Evolutionary conservation across 352 stramenopile genomes (phyloP).

Genomic region (Pythium brachiatum): DNA sequence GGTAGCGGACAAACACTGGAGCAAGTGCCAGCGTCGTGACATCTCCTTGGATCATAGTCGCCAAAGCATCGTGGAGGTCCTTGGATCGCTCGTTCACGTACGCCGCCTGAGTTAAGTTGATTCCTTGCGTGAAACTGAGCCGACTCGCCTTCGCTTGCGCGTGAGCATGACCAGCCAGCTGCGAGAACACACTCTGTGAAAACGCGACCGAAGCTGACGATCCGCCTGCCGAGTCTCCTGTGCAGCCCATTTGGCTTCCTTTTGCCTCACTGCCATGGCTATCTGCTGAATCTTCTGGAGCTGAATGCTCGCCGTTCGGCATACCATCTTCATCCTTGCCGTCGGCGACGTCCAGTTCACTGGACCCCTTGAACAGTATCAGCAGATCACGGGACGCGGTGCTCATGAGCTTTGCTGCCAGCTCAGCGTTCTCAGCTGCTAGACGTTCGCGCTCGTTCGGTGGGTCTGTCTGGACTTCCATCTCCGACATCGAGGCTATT

Average conservation of each 20-base stretch:
- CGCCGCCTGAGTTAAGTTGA: constrained; percentile 24
- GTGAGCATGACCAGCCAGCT: constrained; percentile 30
- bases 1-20: constrained; percentile 26
- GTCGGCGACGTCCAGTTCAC: constrained; percentile 5
- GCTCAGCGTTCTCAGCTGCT: constrained; percentile 27
- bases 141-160: constrained; percentile 25
- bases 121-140: constrained; percentile 26
- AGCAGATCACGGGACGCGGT: constrained; percentile 24
- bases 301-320: neutral
- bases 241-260: constrained; percentile 10
- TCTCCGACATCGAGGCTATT: neutral
- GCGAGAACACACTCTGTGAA: constrained; percentile 33
- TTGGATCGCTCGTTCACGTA: constrained; percentile 31
- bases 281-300: neutral
- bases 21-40: constrained; percentile 17
- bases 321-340: neutral
- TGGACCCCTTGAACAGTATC: constrained; percentile 30
- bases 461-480: constrained; percentile 14
- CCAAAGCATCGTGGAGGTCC: constrained; percentile 29
- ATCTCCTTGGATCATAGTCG: constrained; percentile 27
- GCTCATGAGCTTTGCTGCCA: constrained; percentile 20
- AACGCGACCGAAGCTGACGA: constrained; percentile 9
- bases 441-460: constrained; percentile 24
- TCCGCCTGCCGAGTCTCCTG: neutral
- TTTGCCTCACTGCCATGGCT: constrained; percentile 8